Base-by-base conservation (phyloP, 495 filamentous ascomycete species). In the Extremus antarcticus region DNA sequence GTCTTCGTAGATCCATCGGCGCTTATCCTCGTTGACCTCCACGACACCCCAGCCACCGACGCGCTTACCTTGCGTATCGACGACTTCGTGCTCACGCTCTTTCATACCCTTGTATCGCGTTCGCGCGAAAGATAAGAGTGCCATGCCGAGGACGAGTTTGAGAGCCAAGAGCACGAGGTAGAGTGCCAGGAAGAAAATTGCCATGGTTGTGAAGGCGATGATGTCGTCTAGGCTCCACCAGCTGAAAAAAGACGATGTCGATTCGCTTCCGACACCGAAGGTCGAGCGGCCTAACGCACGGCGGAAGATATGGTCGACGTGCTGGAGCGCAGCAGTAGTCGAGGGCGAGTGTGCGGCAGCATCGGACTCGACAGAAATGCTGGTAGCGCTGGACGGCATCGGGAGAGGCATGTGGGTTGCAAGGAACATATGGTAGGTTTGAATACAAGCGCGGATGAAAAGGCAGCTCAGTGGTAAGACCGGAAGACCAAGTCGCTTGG, bases 401-500 rank as follows among this genome's bases (percentile, higher is more conserved):
- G 87, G 85, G 1, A 81, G 77, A 9, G 87, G 86, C 15, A 94
- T 72, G 57, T 94, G 78, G 0, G 87, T 88, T 7, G 90, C 85
- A 11, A 97, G 79, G 70, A 97, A 94, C 90, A 96, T 96, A 69
- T 96, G 87, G 70, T 99, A 99, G 11, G 90, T 96, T 67, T 99
- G 92, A 19, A 97, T 78, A 1, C 87, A 88, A 35, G 94, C 87
- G 24, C 92, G 84, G 66, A 99, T 90, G 71, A 97, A 97, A 50
- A 99, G 85, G 62, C 88, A 95, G 4, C 89, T 87, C 16, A 99
- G 74, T 0, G 92, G 92, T 49, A 99, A 82, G 25, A 99, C 84
- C 0, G 92, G 92, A 1, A 99, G 78, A 23, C 92, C 92, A 15
- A 99, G 77, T 17, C 92, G 84, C 49, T 88, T 86, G 9, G 88